Evolutionary conservation across 2,329 filamentous ascomycete species (phyloP).

Genomic region (Ascochyta clinopodiicola): DNA sequence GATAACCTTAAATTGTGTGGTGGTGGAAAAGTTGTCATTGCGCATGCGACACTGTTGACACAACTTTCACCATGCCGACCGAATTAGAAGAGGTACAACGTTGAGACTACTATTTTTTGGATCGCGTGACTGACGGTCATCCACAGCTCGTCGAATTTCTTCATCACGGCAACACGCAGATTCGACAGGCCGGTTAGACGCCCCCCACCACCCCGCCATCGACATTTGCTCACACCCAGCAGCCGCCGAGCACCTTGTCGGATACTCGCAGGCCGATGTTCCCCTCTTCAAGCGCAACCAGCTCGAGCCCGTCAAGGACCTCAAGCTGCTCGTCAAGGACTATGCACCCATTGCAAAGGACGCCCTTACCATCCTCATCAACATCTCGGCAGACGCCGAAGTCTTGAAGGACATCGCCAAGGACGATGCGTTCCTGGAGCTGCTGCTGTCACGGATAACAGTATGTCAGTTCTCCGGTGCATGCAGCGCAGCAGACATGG

Average conservation of each 20-base stretch:
- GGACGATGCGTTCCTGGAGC: slow-evolving; percentile 82
- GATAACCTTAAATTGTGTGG: slow-evolving; percentile 38
- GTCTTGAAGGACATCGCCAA: slow-evolving; percentile 74
- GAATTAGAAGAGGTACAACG: slow-evolving; percentile 57
- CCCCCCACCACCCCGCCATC: slow-evolving; percentile 32
- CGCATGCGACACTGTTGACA: slow-evolving; percentile 12
- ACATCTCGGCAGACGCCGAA: slow-evolving; percentile 78
- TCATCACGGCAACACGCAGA: slow-evolving; percentile 87
- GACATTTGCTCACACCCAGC: slow-evolving; percentile 26
- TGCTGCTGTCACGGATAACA: slow-evolving; percentile 74
- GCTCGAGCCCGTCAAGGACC: slow-evolving; percentile 79
- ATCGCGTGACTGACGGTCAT: neutral
- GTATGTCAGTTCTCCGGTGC: slow-evolving; percentile 63
- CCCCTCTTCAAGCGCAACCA: slow-evolving; percentile 83
- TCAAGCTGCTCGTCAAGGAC: slow-evolving; percentile 87
- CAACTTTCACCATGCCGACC: slow-evolving; percentile 52
- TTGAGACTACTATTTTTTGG: neutral
- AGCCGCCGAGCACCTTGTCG: slow-evolving; percentile 86
- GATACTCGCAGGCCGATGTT: slow-evolving; percentile 78
- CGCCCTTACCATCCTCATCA: slow-evolving; percentile 88
- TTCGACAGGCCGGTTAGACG: slow-evolving; percentile 74
- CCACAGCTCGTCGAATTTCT: slow-evolving; percentile 88
- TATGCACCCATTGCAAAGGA: slow-evolving; percentile 91
- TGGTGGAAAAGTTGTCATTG: slow-evolving; percentile 38
- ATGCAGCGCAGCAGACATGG: neutral